Evolutionary conservation across 306 rosid species (phyloP), one percentile per base, ranked within the genome.

Genomic region (Prunus dulcis): DNA sequence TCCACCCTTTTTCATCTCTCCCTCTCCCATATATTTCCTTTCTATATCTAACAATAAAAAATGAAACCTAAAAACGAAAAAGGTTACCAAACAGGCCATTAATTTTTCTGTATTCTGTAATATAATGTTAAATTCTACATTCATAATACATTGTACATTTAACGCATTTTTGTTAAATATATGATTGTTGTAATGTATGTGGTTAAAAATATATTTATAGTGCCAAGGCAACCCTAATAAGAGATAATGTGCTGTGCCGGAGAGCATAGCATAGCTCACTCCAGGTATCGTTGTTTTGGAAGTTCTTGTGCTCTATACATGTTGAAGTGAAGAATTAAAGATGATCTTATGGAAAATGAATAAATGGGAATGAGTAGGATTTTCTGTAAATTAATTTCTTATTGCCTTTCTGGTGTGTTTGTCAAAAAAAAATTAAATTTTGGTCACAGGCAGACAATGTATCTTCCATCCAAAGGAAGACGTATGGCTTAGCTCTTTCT

Each of bases 401-500:
- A 69, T 72, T 80, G 58, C 34, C 70, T 69, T 70, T 46, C 73
- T 71, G 68, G 68, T 15, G 57, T 65, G 64, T 20, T 64, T 41
- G 45, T 34, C 2, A 46, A 66, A 64, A 50, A 32, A 43, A 41
- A 47, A 47, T 27, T 56, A 34, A 34, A 34, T 6, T 83, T 68
- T 76, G 58, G 80, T 80, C 73, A 57, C 90, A 95, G 98, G 96
- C 87, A 13, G 98, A 95, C 76, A 89, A 90, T 80, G 98, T 88
- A 72, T 86, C 97, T 80, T 92, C 93, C 50, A 73, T 86, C 82
- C 98, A 95, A 90, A 89, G 74, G 91, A 92, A 92, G 88, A 82
- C 86, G 45, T 89, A 87, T 84, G 98, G 97, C 79, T 80, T 90
- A 62, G 98, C 98, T 70, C 95, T 95, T 62, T 95, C 98, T 41